Percentiles rank a stretch among this genome's conserved stretches.
Evolutionary conservation across 2,329 filamentous ascomycete genomes (phyloP).

Genomic region (Exophiala aquamarina): DNA sequence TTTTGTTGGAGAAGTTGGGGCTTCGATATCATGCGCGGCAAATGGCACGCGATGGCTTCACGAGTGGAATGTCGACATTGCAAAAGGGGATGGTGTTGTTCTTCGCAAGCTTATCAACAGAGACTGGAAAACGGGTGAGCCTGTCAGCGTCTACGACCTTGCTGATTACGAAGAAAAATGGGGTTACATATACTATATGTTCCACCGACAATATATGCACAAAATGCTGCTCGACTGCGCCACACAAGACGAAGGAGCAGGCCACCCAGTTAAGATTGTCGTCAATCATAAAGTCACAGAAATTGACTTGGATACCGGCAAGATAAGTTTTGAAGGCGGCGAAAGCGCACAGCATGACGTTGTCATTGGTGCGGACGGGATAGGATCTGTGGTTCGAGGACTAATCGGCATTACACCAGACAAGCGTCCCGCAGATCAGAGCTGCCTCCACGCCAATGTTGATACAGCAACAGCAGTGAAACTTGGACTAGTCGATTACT

Average conservation of each 20-base stretch:
- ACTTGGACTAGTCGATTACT: slow-evolving; percentile 64
- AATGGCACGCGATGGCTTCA: slow-evolving; percentile 70
- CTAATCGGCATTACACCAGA: slow-evolving; percentile 63
- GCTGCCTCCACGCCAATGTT: slow-evolving; percentile 67
- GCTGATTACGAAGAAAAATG: slow-evolving; percentile 65
- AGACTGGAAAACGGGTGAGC: slow-evolving; percentile 69
- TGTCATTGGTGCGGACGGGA: slow-evolving; percentile 65
- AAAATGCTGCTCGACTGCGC: slow-evolving; percentile 64
- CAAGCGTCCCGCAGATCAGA: slow-evolving; percentile 59
- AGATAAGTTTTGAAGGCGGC: slow-evolving; percentile 57
- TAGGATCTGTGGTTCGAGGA: slow-evolving; percentile 64
- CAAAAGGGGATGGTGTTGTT: slow-evolving; percentile 64
- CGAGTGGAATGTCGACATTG: slow-evolving; percentile 66
- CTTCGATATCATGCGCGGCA: slow-evolving; percentile 66
- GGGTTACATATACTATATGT: slow-evolving; percentile 69
- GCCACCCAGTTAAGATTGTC: slow-evolving; percentile 52
- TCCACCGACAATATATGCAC: slow-evolving; percentile 69
- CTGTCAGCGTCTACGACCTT: slow-evolving; percentile 63
- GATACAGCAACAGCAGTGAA: slow-evolving; percentile 59
- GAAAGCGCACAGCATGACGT: slow-evolving; percentile 55
- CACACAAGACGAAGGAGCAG: slow-evolving; percentile 53
- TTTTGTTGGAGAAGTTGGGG: slow-evolving; percentile 67
- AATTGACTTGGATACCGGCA: slow-evolving; percentile 54
- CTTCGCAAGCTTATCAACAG: slow-evolving; percentile 66
- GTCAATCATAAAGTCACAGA: slow-evolving; percentile 57